These are phyloP conservation scores for Clarireedia paspali DNA, from an alignment of 2,329 filamentous ascomycete species.

Conservation along the genomic window DNA sequence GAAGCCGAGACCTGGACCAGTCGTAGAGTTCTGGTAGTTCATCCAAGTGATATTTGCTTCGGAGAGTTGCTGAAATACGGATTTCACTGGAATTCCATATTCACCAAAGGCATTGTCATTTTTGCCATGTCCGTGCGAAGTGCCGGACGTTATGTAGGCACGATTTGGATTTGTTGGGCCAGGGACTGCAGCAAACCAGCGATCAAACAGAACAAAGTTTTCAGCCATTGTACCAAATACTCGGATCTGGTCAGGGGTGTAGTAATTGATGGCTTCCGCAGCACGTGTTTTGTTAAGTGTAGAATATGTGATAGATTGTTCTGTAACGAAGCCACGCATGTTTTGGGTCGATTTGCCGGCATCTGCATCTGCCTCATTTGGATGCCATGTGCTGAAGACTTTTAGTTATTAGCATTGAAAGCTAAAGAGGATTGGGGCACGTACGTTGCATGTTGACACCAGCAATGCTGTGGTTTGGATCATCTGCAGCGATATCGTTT, in stretches of 20 bases:
- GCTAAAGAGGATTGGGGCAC: neutral
- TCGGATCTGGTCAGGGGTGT: constrained; percentile 34
- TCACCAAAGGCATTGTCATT: constrained; percentile 31
- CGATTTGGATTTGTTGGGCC: constrained; percentile 32
- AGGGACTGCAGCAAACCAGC: constrained; percentile 35
- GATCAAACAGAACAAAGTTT: constrained; percentile 38
- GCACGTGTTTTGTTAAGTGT: constrained; percentile 32
- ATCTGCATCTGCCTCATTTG: constrained; percentile 22
- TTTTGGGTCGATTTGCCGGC: constrained; percentile 16
- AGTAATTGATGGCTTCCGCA: constrained; percentile 37
- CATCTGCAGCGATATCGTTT: constrained; percentile 34
- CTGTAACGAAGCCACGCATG: constrained; percentile 36
- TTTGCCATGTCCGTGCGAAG: constrained; percentile 32
- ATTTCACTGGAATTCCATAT: constrained; percentile 32
- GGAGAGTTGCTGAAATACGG: constrained; percentile 34
- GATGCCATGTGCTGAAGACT: constrained; percentile 34
- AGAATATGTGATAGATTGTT: constrained; percentile 32
- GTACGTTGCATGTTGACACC: constrained; percentile 35
- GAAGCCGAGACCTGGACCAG: constrained; percentile 29
- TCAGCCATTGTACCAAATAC: constrained; percentile 34
- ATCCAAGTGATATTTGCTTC: constrained; percentile 36
- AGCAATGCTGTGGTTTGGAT: constrained; percentile 36
- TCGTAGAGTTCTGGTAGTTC: constrained; percentile 39
- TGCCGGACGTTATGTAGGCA: constrained; percentile 32
- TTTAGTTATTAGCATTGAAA: constrained; percentile 6